A percentile compares a stretch with the other conserved stretches of the same genome.
Evolutionary conservation across 495 filamentous ascomycete species (phyloP).

Genomic region (Hypoxylon perforatum): DNA sequence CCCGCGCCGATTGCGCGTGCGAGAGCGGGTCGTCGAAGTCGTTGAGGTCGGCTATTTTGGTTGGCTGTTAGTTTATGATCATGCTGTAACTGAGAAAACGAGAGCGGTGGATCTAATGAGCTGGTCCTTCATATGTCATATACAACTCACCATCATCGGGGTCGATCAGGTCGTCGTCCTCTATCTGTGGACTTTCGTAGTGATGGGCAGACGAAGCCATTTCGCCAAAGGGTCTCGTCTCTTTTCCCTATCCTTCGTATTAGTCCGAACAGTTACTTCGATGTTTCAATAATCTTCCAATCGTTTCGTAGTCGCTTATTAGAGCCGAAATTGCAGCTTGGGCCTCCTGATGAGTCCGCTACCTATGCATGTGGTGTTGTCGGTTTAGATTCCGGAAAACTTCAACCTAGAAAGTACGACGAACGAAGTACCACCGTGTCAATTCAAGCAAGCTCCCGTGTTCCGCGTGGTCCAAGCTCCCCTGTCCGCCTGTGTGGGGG

Average conservation of each 20-base stretch:
- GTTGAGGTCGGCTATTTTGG: constrained; percentile 73
- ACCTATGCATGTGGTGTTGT: background rate
- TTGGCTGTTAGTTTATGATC: constrained; percentile 32
- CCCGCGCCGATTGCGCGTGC: constrained; percentile 71
- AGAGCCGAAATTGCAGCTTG: background rate
- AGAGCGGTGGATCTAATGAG: background rate
- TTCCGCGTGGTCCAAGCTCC: constrained; percentile 34
- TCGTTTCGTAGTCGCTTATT: background rate
- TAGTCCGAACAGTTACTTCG: background rate
- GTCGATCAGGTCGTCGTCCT: constrained; percentile 90
- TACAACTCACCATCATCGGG: constrained; percentile 83
- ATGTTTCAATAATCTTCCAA: background rate
- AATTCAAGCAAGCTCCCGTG: constrained; percentile 27
- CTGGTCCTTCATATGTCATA: background rate
- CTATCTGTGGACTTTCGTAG: constrained; percentile 77
- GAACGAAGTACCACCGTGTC: constrained; percentile 32
- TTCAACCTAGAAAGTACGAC: constrained; percentile 16
- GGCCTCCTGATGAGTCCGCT: background rate
- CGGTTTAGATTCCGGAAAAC: constrained; percentile 12
- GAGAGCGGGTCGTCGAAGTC: constrained; percentile 91
- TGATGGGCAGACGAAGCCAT: constrained; percentile 59
- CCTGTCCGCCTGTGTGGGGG: too few relatives aligned
- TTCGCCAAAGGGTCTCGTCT: constrained; percentile 18
- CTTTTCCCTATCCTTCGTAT: background rate
- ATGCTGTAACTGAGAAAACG: too few relatives aligned